Percentiles rank a stretch among this genome's conserved stretches.
These are phyloP conservation scores for Leishmania braziliensis DNA, from an alignment of 208 protist species.

Conservation along the genomic window DNA sequence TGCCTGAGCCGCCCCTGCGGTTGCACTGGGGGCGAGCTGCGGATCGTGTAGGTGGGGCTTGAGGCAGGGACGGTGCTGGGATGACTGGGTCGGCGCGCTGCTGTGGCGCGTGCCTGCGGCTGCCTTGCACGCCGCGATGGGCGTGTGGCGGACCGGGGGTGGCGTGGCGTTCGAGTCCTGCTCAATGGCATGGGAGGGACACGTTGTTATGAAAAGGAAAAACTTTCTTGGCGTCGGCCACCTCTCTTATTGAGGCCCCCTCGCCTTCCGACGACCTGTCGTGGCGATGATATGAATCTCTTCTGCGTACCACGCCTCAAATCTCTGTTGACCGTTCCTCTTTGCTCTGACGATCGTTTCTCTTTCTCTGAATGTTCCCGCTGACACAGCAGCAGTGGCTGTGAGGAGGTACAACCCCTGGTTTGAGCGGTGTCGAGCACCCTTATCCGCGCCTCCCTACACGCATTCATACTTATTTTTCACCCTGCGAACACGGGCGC, in stretches of 20 bases:
- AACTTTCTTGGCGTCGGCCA: too few species aligned
- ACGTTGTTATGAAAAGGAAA: background rate
- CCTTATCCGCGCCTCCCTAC: background rate
- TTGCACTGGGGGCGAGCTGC: too few species aligned
- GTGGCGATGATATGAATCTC: background rate
- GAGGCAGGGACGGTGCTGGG: background rate
- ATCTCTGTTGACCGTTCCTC: background rate
- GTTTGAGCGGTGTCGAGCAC: background rate
- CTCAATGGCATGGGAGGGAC: background rate
- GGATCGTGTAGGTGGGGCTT: background rate
- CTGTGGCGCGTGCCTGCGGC: too few species aligned
- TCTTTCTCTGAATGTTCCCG: background rate
- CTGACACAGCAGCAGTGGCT: background rate
- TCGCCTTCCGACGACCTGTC: background rate
- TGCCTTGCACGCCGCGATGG: too few species aligned
- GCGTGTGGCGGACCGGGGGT: too few species aligned
- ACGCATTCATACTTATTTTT: background rate
- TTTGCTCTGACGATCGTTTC: background rate
- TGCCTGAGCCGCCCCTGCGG: background rate
- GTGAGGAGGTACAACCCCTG: background rate
- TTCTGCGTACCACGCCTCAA: background rate
- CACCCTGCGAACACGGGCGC: background rate
- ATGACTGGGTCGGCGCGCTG: too few species aligned
- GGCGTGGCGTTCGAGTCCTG: too few species aligned
- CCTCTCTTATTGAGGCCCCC: background rate